A percentile compares a stretch with the other conserved stretches of the same genome.
Conservation (phyloP, 208 protist genomes). For the Entamoeba invadens region DNA sequence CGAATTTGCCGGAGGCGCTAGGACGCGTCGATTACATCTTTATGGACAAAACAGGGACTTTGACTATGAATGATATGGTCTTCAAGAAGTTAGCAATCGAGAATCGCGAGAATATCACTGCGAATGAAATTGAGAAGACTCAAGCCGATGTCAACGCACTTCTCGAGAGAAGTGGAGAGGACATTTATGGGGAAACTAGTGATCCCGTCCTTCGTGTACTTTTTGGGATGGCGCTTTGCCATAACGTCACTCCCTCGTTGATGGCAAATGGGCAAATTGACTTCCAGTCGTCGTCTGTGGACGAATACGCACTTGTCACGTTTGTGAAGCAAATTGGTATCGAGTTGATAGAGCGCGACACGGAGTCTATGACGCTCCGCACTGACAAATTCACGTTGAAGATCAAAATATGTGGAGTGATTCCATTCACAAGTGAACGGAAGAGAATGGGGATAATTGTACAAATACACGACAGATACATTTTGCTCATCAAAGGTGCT, state of each 20-base stretch:
- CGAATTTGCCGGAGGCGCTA: constrained; percentile 84
- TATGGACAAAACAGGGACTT: constrained; percentile 90
- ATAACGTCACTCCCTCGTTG: constrained; percentile 77
- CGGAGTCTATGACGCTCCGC: constrained; percentile 27
- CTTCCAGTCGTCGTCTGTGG: constrained; percentile 54
- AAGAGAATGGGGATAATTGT: constrained; percentile 19
- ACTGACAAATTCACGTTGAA: constrained; percentile 21
- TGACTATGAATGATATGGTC: constrained; percentile 83
- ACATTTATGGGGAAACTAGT: not conserved
- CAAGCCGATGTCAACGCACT: not conserved
- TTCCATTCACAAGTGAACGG: constrained; percentile 8
- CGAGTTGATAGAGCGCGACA: constrained; percentile 23
- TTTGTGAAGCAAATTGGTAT: constrained; percentile 64
- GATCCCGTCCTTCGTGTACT: not conserved
- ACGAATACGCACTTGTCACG: constrained; percentile 77
- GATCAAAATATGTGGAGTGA: not conserved
- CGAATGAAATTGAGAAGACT: not conserved
- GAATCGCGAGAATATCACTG: constrained; percentile 20
- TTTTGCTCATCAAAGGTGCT: not conserved
- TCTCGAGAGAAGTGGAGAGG: not conserved
- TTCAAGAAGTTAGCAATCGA: constrained; percentile 44
- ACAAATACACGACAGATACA: not conserved
- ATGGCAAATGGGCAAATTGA: constrained; percentile 34
- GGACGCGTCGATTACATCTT: constrained; percentile 85
- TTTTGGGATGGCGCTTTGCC: constrained; percentile 42